Conservation (phyloP, 305 asterid species). For the Solanum chacoense region DNA sequence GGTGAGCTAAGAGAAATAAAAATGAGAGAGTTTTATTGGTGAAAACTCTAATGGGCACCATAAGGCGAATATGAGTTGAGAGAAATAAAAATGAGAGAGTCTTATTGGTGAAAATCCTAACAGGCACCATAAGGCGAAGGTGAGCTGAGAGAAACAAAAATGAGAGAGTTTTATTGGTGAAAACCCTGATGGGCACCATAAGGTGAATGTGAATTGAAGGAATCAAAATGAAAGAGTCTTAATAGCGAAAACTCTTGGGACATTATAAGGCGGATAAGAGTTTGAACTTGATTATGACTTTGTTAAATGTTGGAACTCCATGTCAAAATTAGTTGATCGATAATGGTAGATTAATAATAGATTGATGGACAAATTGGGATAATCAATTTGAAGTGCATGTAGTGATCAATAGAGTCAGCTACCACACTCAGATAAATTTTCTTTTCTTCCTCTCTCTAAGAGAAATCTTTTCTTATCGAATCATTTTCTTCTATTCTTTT, state of each 20-base stretch:
- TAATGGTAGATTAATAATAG: neutral
- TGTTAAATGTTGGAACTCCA: neutral
- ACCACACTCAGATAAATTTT: neutral
- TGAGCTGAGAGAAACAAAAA: neutral
- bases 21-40: neutral
- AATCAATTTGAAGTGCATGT: neutral
- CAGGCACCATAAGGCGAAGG: neutral
- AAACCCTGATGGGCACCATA: neutral
- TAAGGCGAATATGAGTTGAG: neutral
- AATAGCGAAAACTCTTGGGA: neutral
- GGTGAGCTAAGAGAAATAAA: neutral
- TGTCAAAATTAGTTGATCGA: neutral
- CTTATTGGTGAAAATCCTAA: neutral
- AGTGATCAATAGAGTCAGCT: neutral
- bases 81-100: neutral
- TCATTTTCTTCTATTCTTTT: neutral
- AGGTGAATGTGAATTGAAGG: neutral
- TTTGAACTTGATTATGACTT: neutral
- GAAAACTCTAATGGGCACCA: neutral
- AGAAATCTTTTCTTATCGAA: neutral
- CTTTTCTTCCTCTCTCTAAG: neutral
- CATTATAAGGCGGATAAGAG: neutral
- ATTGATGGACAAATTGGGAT: neutral
- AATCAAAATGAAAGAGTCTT: neutral
- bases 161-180: neutral